Percentiles rank a stretch among this genome's conserved stretches.
These are phyloP conservation scores for Syncephalastrum racemosum DNA, from an alignment of 371 early-diverging fungal genomes.

Conservation along the genomic window DNA sequence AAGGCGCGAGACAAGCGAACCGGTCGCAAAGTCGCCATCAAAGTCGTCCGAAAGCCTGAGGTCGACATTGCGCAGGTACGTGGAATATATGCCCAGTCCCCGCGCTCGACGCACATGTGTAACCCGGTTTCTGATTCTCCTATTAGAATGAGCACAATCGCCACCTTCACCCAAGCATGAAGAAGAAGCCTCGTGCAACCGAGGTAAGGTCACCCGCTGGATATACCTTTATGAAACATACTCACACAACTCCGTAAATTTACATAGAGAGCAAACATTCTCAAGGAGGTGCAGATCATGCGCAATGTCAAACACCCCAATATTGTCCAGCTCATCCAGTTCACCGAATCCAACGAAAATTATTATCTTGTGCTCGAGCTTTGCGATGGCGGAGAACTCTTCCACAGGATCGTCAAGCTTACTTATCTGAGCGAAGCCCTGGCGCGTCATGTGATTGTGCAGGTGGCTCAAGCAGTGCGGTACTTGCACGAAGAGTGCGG, in stretches of 20 bases:
- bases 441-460: slow-evolving; percentile 79
- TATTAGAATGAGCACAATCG: slow-evolving; percentile 17
- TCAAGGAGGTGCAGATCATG: slow-evolving; percentile 88
- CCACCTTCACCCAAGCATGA: slow-evolving; percentile 42
- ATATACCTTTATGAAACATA: not conserved
- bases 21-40: slow-evolving; percentile 74
- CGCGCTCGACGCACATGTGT: slow-evolving; percentile 1
- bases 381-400: slow-evolving; percentile 85
- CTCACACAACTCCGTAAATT: not conserved
- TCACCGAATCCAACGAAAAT: slow-evolving; percentile 59
- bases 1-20: slow-evolving; percentile 59
- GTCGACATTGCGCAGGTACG: slow-evolving; percentile 58
- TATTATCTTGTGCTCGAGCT: slow-evolving; percentile 87
- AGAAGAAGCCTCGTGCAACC: slow-evolving; percentile 45
- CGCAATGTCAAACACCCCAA: slow-evolving; percentile 78
- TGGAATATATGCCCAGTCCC: not conserved
- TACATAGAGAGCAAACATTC: slow-evolving; percentile 69
- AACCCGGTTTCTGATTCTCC: not conserved
- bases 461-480: slow-evolving; percentile 87
- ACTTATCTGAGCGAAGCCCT: slow-evolving; percentile 79
- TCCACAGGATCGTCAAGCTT: slow-evolving; percentile 78
- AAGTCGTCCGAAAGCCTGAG: slow-evolving; percentile 73
- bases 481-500: slow-evolving; percentile 88
- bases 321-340: slow-evolving; percentile 71
- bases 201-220: slow-evolving; percentile 24